Percentiles rank a stretch among this genome's conserved stretches.
Conservation (phyloP, 139 green algal genomes). For the Nannochloris sp. region DNA sequence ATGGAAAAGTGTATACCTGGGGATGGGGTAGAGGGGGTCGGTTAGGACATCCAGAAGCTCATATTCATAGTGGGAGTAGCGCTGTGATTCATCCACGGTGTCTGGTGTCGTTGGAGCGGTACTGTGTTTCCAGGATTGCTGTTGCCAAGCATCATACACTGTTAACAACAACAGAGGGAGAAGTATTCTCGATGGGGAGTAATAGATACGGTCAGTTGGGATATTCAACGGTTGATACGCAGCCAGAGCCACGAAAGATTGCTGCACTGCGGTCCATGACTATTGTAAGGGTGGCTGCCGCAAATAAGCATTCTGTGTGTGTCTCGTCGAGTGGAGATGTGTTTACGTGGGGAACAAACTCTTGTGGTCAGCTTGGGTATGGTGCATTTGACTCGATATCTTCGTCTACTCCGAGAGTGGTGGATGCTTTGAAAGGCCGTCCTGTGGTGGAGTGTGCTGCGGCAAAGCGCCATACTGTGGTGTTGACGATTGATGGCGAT, state of each 20-base stretch:
- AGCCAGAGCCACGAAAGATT: constrained; percentile 59
- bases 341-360: constrained; percentile 77
- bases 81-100: constrained; percentile 49
- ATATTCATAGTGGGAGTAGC: constrained; percentile 67
- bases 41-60: constrained; percentile 73
- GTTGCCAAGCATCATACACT: constrained; percentile 87
- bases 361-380: constrained; percentile 72
- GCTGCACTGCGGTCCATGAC: constrained; percentile 29
- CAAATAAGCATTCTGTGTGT: constrained; percentile 74
- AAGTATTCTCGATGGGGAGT: constrained; percentile 70
- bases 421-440: constrained; percentile 69
- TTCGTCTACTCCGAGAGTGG: constrained; percentile 57
- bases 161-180: constrained; percentile 54
- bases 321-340: constrained; percentile 56
- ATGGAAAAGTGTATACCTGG: constrained; percentile 75
- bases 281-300: constrained; percentile 62
- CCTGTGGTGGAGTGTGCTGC: constrained; percentile 50
- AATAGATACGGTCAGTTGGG: constrained; percentile 69
- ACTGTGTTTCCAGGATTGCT: constrained; percentile 33
- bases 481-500: constrained; percentile 65
- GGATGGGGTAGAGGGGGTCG: constrained; percentile 77
- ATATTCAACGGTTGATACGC: constrained; percentile 56
- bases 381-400: constrained; percentile 59
- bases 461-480: constrained; percentile 85
- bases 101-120: constrained; percentile 31